A percentile compares a stretch with the other conserved stretches of the same genome.
Conservation (phyloP, 164 flowering plant genomes). For the Vitis cinerea region DNA sequence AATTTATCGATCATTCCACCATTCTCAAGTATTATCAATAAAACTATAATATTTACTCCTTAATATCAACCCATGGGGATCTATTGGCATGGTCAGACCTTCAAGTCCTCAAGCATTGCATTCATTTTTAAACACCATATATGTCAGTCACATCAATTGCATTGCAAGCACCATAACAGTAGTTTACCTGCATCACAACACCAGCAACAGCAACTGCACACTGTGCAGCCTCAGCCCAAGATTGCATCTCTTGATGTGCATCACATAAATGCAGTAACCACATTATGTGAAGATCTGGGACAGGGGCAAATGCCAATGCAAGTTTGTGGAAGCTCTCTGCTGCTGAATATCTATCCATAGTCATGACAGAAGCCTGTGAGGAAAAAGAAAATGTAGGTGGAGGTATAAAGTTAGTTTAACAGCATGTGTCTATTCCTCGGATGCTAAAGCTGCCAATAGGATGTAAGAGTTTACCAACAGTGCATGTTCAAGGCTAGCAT, state of each 20-base stretch:
- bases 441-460: slow-evolving; percentile 1
- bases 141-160: background rate
- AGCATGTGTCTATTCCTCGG: background rate
- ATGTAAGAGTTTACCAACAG: slow-evolving; percentile 56
- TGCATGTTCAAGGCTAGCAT: slow-evolving; percentile 96
- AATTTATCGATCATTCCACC: no score
- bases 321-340: slow-evolving; percentile 95
- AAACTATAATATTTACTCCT: no score
- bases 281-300: slow-evolving; percentile 99
- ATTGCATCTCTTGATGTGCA: slow-evolving; percentile 99
- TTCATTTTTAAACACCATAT: background rate
- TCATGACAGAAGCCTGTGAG: slow-evolving; percentile 73
- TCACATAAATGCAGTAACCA: slow-evolving; percentile 98
- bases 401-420: background rate
- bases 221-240: slow-evolving; percentile 99
- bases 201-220: slow-evolving; percentile 99
- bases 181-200: slow-evolving; percentile 94
- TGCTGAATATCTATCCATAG: slow-evolving; percentile 87
- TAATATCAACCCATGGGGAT: no score
- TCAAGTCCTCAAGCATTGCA: no score
- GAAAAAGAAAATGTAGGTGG: slow-evolving; percentile 8
- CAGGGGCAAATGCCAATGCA: slow-evolving; percentile 97
- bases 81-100: no score
- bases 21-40: no score
- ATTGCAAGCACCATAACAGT: background rate